These are phyloP conservation scores for Apiotrichum brassicae DNA, from an alignment of 1,284 basidiomycete genomes.

Conservation along the genomic window DNA sequence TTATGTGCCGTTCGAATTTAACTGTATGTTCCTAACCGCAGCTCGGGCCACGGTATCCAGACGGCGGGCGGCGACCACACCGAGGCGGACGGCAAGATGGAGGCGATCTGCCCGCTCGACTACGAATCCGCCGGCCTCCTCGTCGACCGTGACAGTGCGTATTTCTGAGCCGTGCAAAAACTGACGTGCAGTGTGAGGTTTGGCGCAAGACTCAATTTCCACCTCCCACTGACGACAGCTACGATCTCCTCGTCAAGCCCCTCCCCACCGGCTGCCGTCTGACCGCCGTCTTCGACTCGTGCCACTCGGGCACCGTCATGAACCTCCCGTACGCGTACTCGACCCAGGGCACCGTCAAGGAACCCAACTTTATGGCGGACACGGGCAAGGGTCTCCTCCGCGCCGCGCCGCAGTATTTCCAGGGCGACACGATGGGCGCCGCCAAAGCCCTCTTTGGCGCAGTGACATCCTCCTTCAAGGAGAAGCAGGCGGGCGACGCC, in stretches of 20 bases:
- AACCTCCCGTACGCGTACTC: slow-evolving; percentile 62
- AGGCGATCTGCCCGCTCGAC: slow-evolving; percentile 80
- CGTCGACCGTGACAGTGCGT: slow-evolving; percentile 55
- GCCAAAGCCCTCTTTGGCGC: slow-evolving; percentile 50
- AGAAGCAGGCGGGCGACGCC: slow-evolving; percentile 25
- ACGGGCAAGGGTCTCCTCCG: slow-evolving; percentile 67
- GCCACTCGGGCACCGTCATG: slow-evolving; percentile 45
- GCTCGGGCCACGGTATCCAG: slow-evolving; percentile 72
- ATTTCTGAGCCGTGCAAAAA: not conserved
- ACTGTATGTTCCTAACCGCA: no score
- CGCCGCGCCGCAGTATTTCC: slow-evolving; percentile 42
- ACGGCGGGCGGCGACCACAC: slow-evolving; percentile 60
- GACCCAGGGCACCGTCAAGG: slow-evolving; percentile 88
- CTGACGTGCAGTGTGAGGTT: not conserved
- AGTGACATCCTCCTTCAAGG: slow-evolving; percentile 17
- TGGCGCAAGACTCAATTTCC: not conserved
- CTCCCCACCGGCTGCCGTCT: slow-evolving; percentile 79
- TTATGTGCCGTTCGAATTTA: not conserved
- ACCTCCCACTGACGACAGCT: slow-evolving; percentile 19
- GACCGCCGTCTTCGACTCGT: slow-evolving; percentile 75
- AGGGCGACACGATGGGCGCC: slow-evolving; percentile 64
- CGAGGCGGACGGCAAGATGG: slow-evolving; percentile 43
- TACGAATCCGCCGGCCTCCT: slow-evolving; percentile 66
- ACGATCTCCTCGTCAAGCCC: slow-evolving; percentile 55
- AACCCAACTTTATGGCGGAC: slow-evolving; percentile 73